Conservation (phyloP, 352 stramenopile species). For the Plasmopara halstedii region DNA sequence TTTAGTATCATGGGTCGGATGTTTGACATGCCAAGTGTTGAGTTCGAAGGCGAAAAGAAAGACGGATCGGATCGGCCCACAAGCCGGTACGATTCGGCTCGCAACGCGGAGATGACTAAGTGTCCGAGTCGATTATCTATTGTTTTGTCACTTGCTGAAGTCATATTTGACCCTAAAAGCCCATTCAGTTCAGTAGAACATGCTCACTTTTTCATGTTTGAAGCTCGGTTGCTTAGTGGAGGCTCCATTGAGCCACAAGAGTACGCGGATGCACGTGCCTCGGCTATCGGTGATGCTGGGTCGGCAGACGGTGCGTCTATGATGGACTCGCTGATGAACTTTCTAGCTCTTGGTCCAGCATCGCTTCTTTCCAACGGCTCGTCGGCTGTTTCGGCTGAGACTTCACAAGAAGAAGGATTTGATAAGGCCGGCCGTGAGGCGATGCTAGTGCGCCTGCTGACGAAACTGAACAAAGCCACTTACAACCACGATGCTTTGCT, state of each 20-base stretch:
- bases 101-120: slow-evolving; percentile 60
- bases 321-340: slow-evolving; percentile 87
- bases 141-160: slow-evolving; percentile 71
- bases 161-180: slow-evolving; percentile 61
- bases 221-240: slow-evolving; percentile 76
- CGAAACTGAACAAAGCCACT: slow-evolving; percentile 74
- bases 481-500: slow-evolving; percentile 74
- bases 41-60: slow-evolving; percentile 82
- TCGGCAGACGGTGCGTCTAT: slow-evolving; percentile 46
- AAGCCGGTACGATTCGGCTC: slow-evolving; percentile 70
- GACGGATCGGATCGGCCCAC: slow-evolving; percentile 45
- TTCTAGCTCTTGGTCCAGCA: slow-evolving; percentile 66
- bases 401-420: slow-evolving; percentile 76
- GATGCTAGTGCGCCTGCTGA: slow-evolving; percentile 80
- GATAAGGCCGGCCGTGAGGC: slow-evolving; percentile 72
- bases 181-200: slow-evolving; percentile 77
- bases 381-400: slow-evolving; percentile 32
- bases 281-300: slow-evolving; percentile 40
- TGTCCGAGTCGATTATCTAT: slow-evolving; percentile 80
- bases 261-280: slow-evolving; percentile 62
- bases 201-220: slow-evolving; percentile 87
- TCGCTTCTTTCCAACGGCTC: slow-evolving; percentile 42
- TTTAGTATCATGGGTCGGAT: slow-evolving; percentile 75
- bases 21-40: slow-evolving; percentile 76
- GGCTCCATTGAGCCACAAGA: slow-evolving; percentile 76